Evolutionary conservation across 495 filamentous ascomycete genomes (phyloP), one percentile per base, ranked within the genome.

Genomic region (Chaetomium fimeti): DNA sequence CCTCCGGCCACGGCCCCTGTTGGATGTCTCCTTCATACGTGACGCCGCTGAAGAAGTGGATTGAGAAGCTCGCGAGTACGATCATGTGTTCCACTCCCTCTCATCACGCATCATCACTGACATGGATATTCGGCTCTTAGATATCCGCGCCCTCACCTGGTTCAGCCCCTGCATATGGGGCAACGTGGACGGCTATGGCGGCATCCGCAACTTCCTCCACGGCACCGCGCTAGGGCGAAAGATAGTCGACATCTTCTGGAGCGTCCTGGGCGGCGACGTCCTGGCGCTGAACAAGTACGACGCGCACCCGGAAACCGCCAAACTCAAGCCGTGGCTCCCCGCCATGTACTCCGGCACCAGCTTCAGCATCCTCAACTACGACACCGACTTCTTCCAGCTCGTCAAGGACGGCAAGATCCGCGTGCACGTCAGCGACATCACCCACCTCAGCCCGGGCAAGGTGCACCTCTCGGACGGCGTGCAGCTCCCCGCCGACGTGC

Each of bases 201-300:
- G 51, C 3, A 74, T 75, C n/a, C 72, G 77, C n/a, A 61, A 52
- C 43, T 84, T 90, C 66, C 76, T 91, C 36, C 89, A 93, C 69
- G 74, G 78, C 29, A 89, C 88, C 5, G 78, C 74, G 61, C 62
- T 89, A 13, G 90, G 90, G 1, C 81, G 88, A 16, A 81, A 79
- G 69, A 76, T 92, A 28, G 84, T 88, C 7, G 81, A 89, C 67
- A 66, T 67, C 2, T 91, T 92, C 74, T 92, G 87, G 85, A 66
- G 65, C 0, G 79, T 85, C 13, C 73, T 92, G 5, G 80, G 71
- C 20, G 73, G 80, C 45, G 85, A 89, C 64, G 78, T 88, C 6
- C 65, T 86, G 9, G 67, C 76, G 29, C 73, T 84, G 3, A 87
- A 85, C 61, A 75, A 75, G 5, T 85, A 83, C 66, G 78, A 84